phyloP scores from a whole-genome alignment of 2,329 filamentous ascomycete genomes.

The Coniochaeta sp. region DNA sequence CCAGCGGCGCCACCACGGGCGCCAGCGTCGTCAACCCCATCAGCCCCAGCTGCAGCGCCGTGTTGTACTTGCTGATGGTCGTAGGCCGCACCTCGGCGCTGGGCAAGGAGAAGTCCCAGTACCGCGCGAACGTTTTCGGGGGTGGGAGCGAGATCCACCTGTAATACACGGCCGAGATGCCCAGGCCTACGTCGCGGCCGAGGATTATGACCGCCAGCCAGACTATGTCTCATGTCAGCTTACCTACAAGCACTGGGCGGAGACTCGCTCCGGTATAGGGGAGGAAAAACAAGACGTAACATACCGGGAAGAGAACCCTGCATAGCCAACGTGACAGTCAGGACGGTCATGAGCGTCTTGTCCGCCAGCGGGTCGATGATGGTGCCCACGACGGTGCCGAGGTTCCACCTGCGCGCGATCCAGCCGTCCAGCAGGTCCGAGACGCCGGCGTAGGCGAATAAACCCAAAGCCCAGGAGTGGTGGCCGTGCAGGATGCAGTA shows the following conservation, averaged over 20 bases:
- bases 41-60: constrained; percentile 79
- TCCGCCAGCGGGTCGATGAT: constrained; percentile 97
- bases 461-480: constrained; percentile 67
- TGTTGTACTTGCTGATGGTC: constrained; percentile 86
- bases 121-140: constrained; percentile 84
- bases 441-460: constrained; percentile 89
- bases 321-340: constrained; percentile 77
- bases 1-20: constrained; percentile 60
- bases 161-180: constrained; percentile 85
- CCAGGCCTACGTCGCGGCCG: constrained; percentile 78
- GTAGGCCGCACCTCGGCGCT: constrained; percentile 80
- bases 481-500: constrained; percentile 83
- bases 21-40: constrained; percentile 79
- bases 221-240: constrained; percentile 30
- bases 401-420: constrained; percentile 81
- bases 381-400: constrained; percentile 89
- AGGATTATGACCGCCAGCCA: constrained; percentile 89
- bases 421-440: constrained; percentile 92
- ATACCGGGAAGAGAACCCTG: constrained; percentile 75
- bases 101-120: constrained; percentile 96
- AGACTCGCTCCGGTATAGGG: constrained; percentile 3
- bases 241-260: not conserved
- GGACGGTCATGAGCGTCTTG: constrained; percentile 89
- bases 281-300: constrained; percentile 16
- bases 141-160: constrained; percentile 90